Evolutionary conservation across 257 asterid species (phyloP), one percentile per base, ranked within the genome.

Genomic region (Schizonepeta tenuifolia): DNA sequence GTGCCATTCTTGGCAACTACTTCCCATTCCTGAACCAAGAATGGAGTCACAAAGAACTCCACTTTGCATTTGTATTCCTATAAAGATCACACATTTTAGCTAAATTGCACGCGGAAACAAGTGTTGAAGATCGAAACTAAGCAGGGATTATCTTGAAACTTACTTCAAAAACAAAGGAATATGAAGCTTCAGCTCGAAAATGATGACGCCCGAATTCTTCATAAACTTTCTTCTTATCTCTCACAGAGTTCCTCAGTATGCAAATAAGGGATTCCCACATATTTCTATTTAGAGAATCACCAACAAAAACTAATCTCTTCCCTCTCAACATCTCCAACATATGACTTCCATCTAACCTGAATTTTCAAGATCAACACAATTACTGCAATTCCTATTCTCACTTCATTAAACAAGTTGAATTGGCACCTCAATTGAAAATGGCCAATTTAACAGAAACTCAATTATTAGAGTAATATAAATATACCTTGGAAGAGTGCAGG

Each of bases 261-360:
- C 96, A 90, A 55, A 90, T 62, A 35, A 90, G 91, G 82, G 96
- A 90, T 74, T 90, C 96, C 96, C 96, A 90, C 96, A 88, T 90
- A 53, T 90, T 90, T 67, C 95, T 79, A 75, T 90, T 90, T 6
- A 90, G 65, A 22, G 95, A 90, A 85, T 90, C 95, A 9, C 96
- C 96, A 15, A 90, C 92, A 46, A 87, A 87, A 51, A 83, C 92
- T 15, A 86, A 57, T 26, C 90, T 57, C 56, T 83, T 89, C 7
- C 96, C 96, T 82, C 86, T 81, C 75, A 89, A 68, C 79, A 85
- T 4, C 80, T 86, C 89, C 79, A 89, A 79, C 96, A 89, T 86
- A 71, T 82, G 85, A 24, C 81, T 77, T 14, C 86, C 92, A 78
- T 85, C 76, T 72, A 86, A 80, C 79, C 93, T 89, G 65, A 73